Conservation (phyloP, 176 grass and related monocot species). For the Carex myosuroides region DNA sequence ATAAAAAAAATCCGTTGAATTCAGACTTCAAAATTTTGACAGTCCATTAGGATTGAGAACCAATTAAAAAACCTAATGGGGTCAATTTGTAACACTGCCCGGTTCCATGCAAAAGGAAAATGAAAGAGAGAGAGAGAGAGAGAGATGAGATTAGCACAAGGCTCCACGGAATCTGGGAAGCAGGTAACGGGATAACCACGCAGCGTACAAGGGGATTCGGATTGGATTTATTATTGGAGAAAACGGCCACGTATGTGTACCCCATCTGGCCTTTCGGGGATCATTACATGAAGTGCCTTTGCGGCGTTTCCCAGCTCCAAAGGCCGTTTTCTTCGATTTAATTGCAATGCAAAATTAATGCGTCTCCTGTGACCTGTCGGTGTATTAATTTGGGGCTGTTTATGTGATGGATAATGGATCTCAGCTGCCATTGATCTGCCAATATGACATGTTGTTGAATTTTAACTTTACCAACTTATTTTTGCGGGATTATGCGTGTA, state of each 20-base stretch:
- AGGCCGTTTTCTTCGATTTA: background rate
- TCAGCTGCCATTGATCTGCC: background rate
- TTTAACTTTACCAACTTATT: too few relatives aligned
- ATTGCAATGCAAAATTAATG: background rate
- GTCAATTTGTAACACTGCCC: background rate
- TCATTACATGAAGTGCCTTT: background rate
- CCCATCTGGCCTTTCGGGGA: background rate
- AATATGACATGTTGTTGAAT: background rate
- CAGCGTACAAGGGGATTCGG: background rate
- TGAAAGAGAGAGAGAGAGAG: background rate
- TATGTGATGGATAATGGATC: background rate
- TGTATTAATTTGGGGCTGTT: background rate
- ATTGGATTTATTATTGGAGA: background rate
- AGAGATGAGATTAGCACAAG: background rate
- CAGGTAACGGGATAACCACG: background rate
- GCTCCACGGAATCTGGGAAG: background rate
- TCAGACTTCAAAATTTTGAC: too few relatives aligned
- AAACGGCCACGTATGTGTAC: background rate
- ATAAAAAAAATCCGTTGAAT: too few relatives aligned
- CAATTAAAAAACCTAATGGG: background rate
- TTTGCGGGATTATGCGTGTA: background rate
- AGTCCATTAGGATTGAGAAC: too few relatives aligned
- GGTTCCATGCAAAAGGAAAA: background rate
- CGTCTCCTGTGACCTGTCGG: background rate
- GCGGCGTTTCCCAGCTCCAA: background rate